phyloP scores from a whole-genome alignment of 2,329 filamentous ascomycete genomes.

The Chaetomium sp. region DNA sequence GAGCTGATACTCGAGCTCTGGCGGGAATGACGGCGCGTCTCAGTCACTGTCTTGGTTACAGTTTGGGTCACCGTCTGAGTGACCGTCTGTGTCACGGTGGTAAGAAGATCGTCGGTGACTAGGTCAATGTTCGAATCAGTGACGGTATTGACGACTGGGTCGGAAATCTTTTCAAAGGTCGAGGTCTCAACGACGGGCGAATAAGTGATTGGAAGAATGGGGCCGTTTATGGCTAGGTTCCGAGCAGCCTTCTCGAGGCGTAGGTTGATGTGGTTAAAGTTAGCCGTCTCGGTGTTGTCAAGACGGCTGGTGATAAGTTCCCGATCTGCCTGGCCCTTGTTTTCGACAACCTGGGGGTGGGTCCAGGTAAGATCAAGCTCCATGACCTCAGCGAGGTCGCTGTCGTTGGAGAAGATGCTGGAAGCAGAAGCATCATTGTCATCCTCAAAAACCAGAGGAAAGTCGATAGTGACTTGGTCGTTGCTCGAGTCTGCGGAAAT shows the following conservation, averaged over 20 bases:
- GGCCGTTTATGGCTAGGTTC: not conserved
- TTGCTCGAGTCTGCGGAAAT: no score
- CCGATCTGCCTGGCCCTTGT: not conserved
- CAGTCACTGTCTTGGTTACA: not conserved
- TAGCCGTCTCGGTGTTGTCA: not conserved
- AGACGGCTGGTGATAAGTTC: not conserved
- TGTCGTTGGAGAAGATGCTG: not conserved
- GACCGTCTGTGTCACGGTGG: no score
- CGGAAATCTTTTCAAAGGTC: no score
- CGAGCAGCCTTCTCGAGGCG: constrained; percentile 5
- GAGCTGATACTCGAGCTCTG: constrained; percentile 5
- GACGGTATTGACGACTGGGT: no score
- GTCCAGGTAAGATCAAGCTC: constrained; percentile 5
- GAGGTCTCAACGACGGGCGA: no score
- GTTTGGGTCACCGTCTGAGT: no score
- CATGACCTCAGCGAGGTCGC: not conserved
- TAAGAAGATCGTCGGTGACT: no score
- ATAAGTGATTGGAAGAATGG: not conserved
- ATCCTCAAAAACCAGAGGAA: constrained; percentile 10
- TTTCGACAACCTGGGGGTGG: constrained; percentile 3
- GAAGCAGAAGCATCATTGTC: constrained; percentile 12
- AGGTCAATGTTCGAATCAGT: no score
- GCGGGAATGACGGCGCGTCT: not conserved
- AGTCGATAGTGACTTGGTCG: not conserved
- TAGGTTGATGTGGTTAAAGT: not conserved